phyloP scores from a whole-genome alignment of 73 alveolate genomes.

The Symbiodinium pilosum region DNA sequence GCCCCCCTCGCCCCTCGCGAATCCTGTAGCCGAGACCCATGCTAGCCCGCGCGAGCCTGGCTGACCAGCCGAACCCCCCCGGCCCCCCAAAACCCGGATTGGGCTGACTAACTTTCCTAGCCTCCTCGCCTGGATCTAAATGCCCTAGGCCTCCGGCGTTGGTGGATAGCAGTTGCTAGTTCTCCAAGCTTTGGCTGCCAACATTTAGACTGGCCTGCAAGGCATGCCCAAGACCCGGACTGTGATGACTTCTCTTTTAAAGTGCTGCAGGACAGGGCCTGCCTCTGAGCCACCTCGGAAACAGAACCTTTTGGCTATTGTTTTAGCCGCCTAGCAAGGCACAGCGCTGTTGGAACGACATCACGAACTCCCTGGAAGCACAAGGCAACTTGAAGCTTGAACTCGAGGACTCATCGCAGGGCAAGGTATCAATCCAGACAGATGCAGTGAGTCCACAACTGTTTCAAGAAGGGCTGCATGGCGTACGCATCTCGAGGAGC shows the following conservation, averaged over 20 bases:
- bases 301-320: neutral
- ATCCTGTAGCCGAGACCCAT: no score
- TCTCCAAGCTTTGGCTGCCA: neutral
- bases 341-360: constrained; percentile 40
- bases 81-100: no score
- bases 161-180: neutral
- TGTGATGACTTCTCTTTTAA: constrained; percentile 57
- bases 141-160: neutral
- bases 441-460: neutral
- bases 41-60: no score
- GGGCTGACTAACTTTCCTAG: neutral
- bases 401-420: constrained; percentile 43
- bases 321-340: constrained; percentile 19
- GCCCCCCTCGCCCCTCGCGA: no score
- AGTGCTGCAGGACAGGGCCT: constrained; percentile 44
- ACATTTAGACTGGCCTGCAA: neutral
- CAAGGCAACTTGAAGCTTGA: neutral
- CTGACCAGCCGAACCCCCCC: no score
- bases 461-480: no score
- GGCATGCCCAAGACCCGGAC: constrained; percentile 68
- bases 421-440: neutral
- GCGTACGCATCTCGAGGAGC: constrained; percentile 12
- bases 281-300: neutral
- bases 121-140: no score
- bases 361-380: constrained; percentile 39